Base-by-base conservation (phyloP, 805 yeast species). In the Ogataea chonburiensis region DNA sequence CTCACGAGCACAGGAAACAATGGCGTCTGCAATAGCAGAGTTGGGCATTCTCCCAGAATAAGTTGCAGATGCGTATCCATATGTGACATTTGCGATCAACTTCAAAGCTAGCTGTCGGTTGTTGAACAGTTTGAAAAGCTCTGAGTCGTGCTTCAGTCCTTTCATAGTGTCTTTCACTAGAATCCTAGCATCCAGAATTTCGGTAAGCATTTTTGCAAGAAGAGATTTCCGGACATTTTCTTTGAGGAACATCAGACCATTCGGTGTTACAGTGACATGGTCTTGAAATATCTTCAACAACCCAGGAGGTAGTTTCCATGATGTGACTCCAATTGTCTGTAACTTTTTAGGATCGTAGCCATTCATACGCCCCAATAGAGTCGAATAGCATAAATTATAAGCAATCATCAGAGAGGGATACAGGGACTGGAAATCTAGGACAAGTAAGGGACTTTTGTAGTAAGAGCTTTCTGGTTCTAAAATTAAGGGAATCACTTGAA, bases 11-110 rank as follows among this genome's bases (percentile, higher is more conserved):
- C 93, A 79, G 15, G 88, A 78, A 1, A 93, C 98, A 56, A 93
- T 86, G 9, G 94, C 83, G 62, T 93, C 98, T 0, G 98, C 96
- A 19, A 93, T 71, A 55, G 89, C 98, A 0, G 95, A 79, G 50
- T 93, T 86, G 0, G 98, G 98, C 98, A 93, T 93, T 45, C 98
- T 67, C 0, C 98, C 98, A 7, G 96, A 86, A 54, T 83, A 93
- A 0, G 96, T 78, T 0, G 98, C 98, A 1, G 96, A 83, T 0
- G 97, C 73, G 55, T 93, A 93, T 0, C 98, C 98, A 63, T 93
- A 93, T 0, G 96, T 91, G 7, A 93, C 98, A 58, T 88, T 89
- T 1, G 98, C 97, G 27, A 88, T 80, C 31, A 91, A 65, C 54
- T 93, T 93, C 44, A 93, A 64, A 0, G 96, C 98, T 25, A 86